Evolutionary conservation across 345 rosid species (phyloP).

Genomic region (Eucalyptus microcorys): DNA sequence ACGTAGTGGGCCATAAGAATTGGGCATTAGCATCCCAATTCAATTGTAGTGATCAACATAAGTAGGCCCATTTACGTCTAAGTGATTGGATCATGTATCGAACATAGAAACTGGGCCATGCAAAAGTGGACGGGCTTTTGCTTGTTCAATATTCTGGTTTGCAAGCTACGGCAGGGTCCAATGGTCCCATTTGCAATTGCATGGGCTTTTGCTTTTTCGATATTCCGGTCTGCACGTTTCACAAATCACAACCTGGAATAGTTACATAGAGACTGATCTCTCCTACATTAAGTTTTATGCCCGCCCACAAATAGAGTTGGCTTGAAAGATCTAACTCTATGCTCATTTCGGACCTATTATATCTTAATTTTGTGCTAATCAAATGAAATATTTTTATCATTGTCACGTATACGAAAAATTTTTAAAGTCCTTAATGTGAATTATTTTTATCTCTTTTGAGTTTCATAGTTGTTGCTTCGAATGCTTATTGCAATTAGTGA

Average conservation of each 20-base stretch:
- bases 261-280: neutral
- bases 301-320: neutral
- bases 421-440: neutral
- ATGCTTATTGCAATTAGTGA: neutral
- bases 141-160: neutral
- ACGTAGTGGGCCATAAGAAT: neutral
- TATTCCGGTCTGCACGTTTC: neutral
- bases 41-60: neutral
- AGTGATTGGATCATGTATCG: neutral
- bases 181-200: neutral
- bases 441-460: neutral
- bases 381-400: neutral
- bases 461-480: neutral
- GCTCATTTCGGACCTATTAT: neutral
- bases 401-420: neutral
- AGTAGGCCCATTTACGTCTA: neutral
- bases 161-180: neutral
- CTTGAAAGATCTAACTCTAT: neutral
- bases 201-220: neutral
- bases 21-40: neutral
- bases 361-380: neutral
- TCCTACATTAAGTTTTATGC: neutral
- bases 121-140: neutral
- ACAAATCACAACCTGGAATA: neutral
- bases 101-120: neutral